Evolutionary conservation across 768 basidiomycete genomes (phyloP).

Genomic region (Cystobasidium ongulense): DNA sequence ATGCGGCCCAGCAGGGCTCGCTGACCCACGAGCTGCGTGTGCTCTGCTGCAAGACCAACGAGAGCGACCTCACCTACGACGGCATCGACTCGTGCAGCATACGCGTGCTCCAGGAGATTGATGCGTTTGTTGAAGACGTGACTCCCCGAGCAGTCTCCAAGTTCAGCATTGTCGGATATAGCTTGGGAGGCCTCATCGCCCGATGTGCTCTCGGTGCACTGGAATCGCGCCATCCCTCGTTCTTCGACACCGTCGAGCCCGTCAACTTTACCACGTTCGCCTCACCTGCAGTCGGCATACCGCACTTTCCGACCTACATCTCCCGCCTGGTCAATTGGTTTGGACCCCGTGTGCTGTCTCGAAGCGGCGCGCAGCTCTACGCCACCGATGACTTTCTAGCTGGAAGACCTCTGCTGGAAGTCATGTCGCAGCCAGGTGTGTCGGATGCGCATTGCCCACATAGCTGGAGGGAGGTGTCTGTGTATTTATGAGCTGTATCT

Average conservation of each 20-base stretch:
- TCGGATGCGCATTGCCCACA: slow-evolving; percentile 44
- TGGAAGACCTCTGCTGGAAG: slow-evolving; percentile 61
- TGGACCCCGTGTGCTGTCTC: slow-evolving; percentile 62
- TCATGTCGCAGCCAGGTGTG: slow-evolving; percentile 67
- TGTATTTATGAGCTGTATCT: not conserved
- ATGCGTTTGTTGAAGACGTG: not conserved
- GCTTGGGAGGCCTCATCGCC: slow-evolving; percentile 69
- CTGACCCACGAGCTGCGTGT: slow-evolving; percentile 3
- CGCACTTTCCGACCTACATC: slow-evolving; percentile 56
- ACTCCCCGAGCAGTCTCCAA: not conserved
- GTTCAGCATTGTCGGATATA: slow-evolving; percentile 68
- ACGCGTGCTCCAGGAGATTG: not conserved
- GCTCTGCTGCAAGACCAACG: not conserved
- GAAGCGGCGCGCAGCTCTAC: slow-evolving; percentile 74
- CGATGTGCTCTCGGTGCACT: slow-evolving; percentile 65
- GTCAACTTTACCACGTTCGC: slow-evolving; percentile 77
- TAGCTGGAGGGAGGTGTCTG: not conserved
- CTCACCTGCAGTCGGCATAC: slow-evolving; percentile 72
- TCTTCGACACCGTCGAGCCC: slow-evolving; percentile 64
- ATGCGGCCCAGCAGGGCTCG: not conserved
- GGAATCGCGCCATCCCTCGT: slow-evolving; percentile 45
- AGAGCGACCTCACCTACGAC: slow-evolving; percentile 14
- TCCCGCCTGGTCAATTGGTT: slow-evolving; percentile 54
- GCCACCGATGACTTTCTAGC: slow-evolving; percentile 57
- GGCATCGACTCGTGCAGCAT: not conserved